Base-by-base conservation (phyloP, 768 basidiomycete genomes). In the Serendipita sp. region DNA sequence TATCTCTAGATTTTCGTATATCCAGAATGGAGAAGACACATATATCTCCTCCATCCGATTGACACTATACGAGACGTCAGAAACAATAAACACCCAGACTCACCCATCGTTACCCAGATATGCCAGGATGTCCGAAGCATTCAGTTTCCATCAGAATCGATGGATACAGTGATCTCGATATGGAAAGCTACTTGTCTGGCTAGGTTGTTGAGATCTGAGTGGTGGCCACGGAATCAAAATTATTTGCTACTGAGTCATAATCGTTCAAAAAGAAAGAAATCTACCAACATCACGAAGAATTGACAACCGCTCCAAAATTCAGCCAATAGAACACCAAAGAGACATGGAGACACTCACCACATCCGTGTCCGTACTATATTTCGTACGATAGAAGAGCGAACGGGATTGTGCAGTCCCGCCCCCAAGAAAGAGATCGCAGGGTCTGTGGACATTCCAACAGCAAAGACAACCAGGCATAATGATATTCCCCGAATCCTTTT, bases 31-130 rank as follows among this genome's bases (percentile, higher is more conserved):
- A 24, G 24, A 24, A 24, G 24, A 24, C 24, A 24, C 24, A 64
- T 45, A 67, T 3, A 67, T 51, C n/a, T 66, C 54, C 38, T 63
- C 35, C 13, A 67, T 46, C 3, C 44, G 28, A 32, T 54, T 34
- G 10, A 54, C 63, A 44, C 53, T 24, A 24, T 54, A 30, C 10
- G 28, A 30, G 30, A 11, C 11, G 51, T 18, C 18, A 35, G 16
- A 24, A 16, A n/a, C 13, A 51, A 74, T 79, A 64, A 68, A 16
- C 83, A 84, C 24, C 24, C 24, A 24, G 24, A 24, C 24, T 24
- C 24, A 24, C 24, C 24, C 24, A 24, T 24, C 24, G 24, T 32
- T 24, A 24, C 24, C 24, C 24, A 24, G 24, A 24, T 24, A 24
- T 24, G 24, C 24, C 24, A 24, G 24, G 24, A 24, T 24, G 24